Evolutionary conservation across 345 rosid species (phyloP).

Genomic region (Corchorus capsularis): DNA sequence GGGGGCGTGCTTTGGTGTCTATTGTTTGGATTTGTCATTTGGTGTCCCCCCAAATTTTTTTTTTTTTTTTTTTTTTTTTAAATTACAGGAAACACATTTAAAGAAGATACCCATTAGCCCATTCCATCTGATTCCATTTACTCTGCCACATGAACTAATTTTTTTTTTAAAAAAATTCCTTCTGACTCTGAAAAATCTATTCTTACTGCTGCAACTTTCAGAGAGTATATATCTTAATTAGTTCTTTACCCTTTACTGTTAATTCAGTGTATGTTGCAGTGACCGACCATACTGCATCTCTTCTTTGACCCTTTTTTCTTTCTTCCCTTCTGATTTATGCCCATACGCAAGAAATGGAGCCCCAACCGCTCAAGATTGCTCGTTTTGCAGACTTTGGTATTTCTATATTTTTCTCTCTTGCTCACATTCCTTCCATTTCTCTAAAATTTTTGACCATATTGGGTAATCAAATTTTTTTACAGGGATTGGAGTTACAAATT

Average conservation of each 20-base stretch:
- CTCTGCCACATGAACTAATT: slow-evolving; percentile 5
- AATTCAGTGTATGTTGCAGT: slow-evolving; percentile 15
- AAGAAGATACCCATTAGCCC: background rate
- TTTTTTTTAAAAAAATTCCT: background rate
- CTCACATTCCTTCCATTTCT: background rate
- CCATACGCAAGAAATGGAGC: slow-evolving; percentile 28
- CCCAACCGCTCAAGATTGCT: slow-evolving; percentile 32
- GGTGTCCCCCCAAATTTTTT: too few relatives aligned
- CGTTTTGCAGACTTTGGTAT: slow-evolving; percentile 26
- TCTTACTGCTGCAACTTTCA: slow-evolving; percentile 15
- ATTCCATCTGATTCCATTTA: background rate
- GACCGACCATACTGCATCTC: background rate
- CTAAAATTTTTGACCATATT: background rate
- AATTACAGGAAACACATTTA: background rate
- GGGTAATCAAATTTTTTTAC: background rate
- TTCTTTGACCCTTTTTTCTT: slow-evolving; percentile 6
- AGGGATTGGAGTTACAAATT: slow-evolving; percentile 27
- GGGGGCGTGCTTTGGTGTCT: slow-evolving; percentile 9
- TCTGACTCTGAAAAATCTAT: slow-evolving; percentile 16
- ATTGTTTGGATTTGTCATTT: slow-evolving; percentile 11
- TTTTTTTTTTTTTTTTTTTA: too few relatives aligned
- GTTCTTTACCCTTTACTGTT: slow-evolving; percentile 1
- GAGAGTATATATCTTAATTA: background rate
- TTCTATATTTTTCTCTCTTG: background rate
- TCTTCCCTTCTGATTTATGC: slow-evolving; percentile 9